These are phyloP conservation scores for Porogramme epimiltina DNA, from an alignment of 1,284 basidiomycete species.

Conservation along the genomic window DNA sequence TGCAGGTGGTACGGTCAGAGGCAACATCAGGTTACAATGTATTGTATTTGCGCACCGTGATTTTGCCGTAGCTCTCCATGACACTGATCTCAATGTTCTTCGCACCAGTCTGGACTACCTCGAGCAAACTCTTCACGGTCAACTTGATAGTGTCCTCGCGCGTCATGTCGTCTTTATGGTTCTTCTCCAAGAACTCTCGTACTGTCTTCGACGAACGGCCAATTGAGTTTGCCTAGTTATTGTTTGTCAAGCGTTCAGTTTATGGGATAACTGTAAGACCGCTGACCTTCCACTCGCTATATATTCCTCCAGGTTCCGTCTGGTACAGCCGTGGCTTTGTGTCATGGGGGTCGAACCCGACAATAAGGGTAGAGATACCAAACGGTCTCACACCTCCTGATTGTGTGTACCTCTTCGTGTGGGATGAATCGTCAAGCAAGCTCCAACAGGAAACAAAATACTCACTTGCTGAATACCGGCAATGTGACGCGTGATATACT, in stretches of 20 bases:
- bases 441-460: background rate
- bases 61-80: conserved; percentile 92
- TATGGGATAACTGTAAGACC: conserved; percentile 22
- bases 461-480: conserved; percentile 96
- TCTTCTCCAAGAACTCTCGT: conserved; percentile 98
- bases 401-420: conserved; percentile 88
- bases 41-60: conserved; percentile 65
- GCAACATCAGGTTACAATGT: background rate
- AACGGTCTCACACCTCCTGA: conserved; percentile 99
- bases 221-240: conserved; percentile 89
- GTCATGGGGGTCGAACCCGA: conserved; percentile 97
- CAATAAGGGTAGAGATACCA: conserved; percentile 95
- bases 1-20: conserved; percentile 33
- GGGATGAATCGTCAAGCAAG: background rate
- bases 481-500: conserved; percentile 98
- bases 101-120: conserved; percentile 98
- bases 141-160: conserved; percentile 93
- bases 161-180: conserved; percentile 89
- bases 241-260: background rate
- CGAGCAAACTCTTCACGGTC: conserved; percentile 93
- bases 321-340: conserved; percentile 88
- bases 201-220: conserved; percentile 98
- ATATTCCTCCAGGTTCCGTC: conserved; percentile 98
- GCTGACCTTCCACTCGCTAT: conserved; percentile 95
- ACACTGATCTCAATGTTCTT: conserved; percentile 99